phyloP scores from a whole-genome alignment of 176 grass and related monocot species.

The Elaeis guineensis region DNA sequence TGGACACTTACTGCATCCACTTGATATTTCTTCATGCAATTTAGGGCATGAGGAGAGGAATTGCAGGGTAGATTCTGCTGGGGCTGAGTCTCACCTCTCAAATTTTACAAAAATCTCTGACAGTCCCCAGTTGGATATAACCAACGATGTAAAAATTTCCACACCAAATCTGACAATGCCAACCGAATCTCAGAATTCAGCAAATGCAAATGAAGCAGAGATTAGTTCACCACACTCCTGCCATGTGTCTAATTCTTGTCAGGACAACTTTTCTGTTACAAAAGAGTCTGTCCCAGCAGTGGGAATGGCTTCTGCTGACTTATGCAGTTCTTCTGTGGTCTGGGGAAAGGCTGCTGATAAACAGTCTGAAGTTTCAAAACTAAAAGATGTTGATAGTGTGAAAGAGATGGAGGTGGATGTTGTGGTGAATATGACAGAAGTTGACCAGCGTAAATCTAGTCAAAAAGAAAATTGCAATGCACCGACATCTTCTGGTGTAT shows the following conservation, averaged over 20 bases:
- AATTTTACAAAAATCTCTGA: conserved; percentile 5
- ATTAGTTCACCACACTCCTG: neutral
- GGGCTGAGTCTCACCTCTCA: conserved; percentile 6
- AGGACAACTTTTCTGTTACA: neutral
- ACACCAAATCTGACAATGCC: conserved; percentile 16
- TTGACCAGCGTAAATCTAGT: neutral
- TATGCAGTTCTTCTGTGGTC: conserved; percentile 7
- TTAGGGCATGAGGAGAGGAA: conserved; percentile 4
- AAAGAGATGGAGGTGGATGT: conserved; percentile 2
- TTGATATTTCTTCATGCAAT: neutral
- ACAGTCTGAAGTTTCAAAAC: neutral
- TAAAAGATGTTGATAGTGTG: conserved; percentile 4
- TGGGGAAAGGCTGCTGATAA: neutral
- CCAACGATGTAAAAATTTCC: conserved; percentile 16
- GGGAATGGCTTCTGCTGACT: conserved; percentile 4
- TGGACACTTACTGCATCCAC: neutral
- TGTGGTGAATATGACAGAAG: neutral
- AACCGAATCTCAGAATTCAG: conserved; percentile 5
- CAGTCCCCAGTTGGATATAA: conserved; percentile 10
- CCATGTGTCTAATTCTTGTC: neutral
- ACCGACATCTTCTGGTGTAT: neutral
- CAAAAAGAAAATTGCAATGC: neutral
- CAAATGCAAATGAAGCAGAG: conserved; percentile 4
- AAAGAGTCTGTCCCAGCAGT: neutral
- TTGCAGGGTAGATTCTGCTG: conserved; percentile 1